These are phyloP conservation scores for Boletus subluridellus DNA, from an alignment of 1,284 basidiomycete species.

Conservation along the genomic window DNA sequence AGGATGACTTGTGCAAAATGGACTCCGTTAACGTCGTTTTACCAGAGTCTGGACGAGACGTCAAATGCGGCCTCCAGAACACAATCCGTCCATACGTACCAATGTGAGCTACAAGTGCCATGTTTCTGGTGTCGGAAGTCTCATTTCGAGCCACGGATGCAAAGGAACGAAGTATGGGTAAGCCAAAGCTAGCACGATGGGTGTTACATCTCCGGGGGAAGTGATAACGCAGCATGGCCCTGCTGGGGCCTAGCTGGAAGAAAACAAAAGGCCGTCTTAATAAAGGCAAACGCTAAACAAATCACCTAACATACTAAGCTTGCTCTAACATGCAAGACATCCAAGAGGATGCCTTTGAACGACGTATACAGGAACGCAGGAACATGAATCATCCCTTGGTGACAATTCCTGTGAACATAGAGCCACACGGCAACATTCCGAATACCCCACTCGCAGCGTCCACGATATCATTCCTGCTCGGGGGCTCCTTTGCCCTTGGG, in stretches of 20 bases:
- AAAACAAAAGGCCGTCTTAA: slow-evolving; percentile 10
- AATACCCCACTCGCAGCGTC: slow-evolving; percentile 79
- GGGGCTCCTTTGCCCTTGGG: slow-evolving; percentile 58
- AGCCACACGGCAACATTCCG: slow-evolving; percentile 63
- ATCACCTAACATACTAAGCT: not conserved
- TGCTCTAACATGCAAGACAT: slow-evolving; percentile 16
- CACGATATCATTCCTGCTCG: slow-evolving; percentile 73
- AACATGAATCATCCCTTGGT: slow-evolving; percentile 45
- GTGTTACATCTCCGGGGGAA: slow-evolving; percentile 15
- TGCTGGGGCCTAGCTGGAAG: not conserved
- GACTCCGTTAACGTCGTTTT: slow-evolving; percentile 91
- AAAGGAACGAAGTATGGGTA: slow-evolving; percentile 19
- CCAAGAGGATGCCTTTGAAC: slow-evolving; percentile 42
- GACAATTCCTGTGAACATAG: slow-evolving; percentile 46
- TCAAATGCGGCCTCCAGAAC: slow-evolving; percentile 12
- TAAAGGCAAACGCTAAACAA: slow-evolving; percentile 14
- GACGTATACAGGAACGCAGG: slow-evolving; percentile 45
- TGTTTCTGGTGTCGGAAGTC: slow-evolving; percentile 56
- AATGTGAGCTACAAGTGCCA: slow-evolving; percentile 82
- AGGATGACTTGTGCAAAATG: slow-evolving; percentile 73
- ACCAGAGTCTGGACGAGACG: slow-evolving; percentile 65
- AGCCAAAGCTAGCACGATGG: not conserved
- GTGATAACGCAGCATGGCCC: slow-evolving; percentile 21
- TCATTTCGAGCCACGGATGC: slow-evolving; percentile 25
- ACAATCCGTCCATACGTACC: slow-evolving; percentile 42